Base-by-base conservation (phyloP, 257 asterid species). In the Solanum medicagineum region DNA sequence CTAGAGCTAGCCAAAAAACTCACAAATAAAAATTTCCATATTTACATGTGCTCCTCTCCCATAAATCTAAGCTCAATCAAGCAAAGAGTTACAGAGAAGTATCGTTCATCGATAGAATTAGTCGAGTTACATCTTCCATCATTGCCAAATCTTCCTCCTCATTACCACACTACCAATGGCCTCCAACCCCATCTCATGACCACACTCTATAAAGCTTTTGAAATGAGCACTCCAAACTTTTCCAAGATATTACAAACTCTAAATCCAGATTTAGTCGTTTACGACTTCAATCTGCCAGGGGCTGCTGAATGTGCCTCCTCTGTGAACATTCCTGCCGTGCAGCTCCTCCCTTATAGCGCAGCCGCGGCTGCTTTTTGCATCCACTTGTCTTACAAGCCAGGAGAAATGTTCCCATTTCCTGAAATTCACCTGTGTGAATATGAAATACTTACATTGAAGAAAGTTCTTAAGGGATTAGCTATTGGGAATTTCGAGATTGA, bases 211-310 rank as follows among this genome's bases (percentile, higher is more conserved):
- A 84, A 0, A 1, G 90, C 91, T 19, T 90, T 89, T 32, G 89
- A 89, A 12, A 73, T 26, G 85, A 11, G 91, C 10, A 26, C 17
- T 19, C 88, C 89, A 1, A 24, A 77, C 1, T 90, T 91, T 45
- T 2, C 68, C 12, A 13, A 24, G 1, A 86, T 88, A 42, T 57
- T 91, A 63, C 24, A 80, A 5, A 14, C 42, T 9, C 2, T 87
- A 49, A 81, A 53, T 1, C 95, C 93, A 7, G 86, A 91, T 19
- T 19, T 89, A 53, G 88, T 90, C 1, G 36, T 91, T 4, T 89
- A 90, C 10, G 94, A 92, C 80, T 90, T 83, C 9, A 85, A 85
- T 45, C 95, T 86, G 81, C 89, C 89, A 9, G 89, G 93, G 95
- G 91, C 92, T 1, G 89, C 91, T 1, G 81, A 63, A 1, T 79